Evolutionary conservation across 2,329 filamentous ascomycete genomes (phyloP), one percentile per base, ranked within the genome.

Genomic region (Colletotrichum australisinense): DNA sequence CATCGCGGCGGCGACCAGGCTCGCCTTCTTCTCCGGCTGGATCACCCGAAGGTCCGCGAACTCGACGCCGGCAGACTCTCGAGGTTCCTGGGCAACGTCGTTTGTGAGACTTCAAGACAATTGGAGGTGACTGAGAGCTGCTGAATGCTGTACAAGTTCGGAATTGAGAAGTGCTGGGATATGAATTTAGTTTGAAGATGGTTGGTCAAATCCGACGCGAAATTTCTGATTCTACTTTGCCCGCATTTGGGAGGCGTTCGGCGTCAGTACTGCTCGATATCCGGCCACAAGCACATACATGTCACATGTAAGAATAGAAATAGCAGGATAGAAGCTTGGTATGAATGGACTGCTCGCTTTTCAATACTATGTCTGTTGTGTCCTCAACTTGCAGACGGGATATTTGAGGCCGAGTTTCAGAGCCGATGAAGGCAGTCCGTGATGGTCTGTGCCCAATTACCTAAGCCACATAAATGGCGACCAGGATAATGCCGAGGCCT

Each of bases 401-500:
- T 1, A 49, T n/a, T n/a, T 3, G 16, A 49, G 42, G 16, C 42
- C 42, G 42, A 49, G 42, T 49, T 49, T 49, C 42, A 49, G 42
- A 49, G 42, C 19, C 19, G 19, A n/a, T 9, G 42, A 9, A 49
- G 7, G 19, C 6, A n/a, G 42, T 49, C 52, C 2, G 26, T 55
- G 22, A 55, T 55, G 49, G 49, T 19, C 67, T 49, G 67, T 70
- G 67, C 46, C 7, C 6, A 12, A 70, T 73, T 64, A 73, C 67
- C 38, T 73, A 73, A 73, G 19, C 19, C 5, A n/a, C 4, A 1
- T 8, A 5, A 1, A 1, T 3, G 32, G 1, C 53, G 49, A 3
- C 67, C 38, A 53, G 71, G 62, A 57, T 65, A 66, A 63, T 73
- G 67, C 67, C 70, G 70, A 73, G 70, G 67, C 69, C 68, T 35